Base-by-base conservation (phyloP, 2,329 filamentous ascomycete genomes). In the Fusarium staphyleae region DNA sequence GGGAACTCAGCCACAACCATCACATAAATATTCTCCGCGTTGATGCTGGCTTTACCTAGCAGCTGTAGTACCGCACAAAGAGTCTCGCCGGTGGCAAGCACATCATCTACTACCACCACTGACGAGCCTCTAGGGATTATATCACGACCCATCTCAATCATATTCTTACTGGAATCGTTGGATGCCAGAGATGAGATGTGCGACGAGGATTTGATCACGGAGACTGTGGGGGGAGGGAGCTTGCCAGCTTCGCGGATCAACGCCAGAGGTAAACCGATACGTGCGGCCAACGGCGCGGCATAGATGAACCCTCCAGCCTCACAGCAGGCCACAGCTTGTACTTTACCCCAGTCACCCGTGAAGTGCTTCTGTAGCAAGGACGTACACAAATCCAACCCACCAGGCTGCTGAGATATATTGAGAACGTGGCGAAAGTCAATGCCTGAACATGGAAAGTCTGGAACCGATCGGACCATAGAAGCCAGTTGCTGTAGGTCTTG, bases 371-470 rank as follows among this genome's bases (percentile, higher is more conserved):
- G 68, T 7, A 87, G 66, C 29, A 87, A 70, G 60, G 75, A 76
- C 1, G 75, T 75, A 69, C 81, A 85, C 5, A 86, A 65, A 5
- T 57, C 40, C 19, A 87, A 66, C 5, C 84, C 84, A 39, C 74
- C 75, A 0, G 72, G 75, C 39, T 79, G 76, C 66, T 86, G 77
- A 19, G 74, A 57, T 52, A 87, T 83, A 61, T 73, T 73, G 37
- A 88, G 80, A 2, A 87, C 76, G 52, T 87, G 82, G 41, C 78
- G 82, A 66, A 87, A 87, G 4, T 78, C 64, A 59, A 86, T 78
- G 14, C 74, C 78, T 0, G 52, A 68, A 4, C 71, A 71, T 60
- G 84, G 84, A 66, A 84, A 86, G 66, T 80, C 62, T 18, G 77
- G 73, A 29, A 81, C 64, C 5, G 53, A 14, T 24, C 70, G 74